Conservation (phyloP, 768 basidiomycete genomes). For the Infundibulicybe gibba region DNA sequence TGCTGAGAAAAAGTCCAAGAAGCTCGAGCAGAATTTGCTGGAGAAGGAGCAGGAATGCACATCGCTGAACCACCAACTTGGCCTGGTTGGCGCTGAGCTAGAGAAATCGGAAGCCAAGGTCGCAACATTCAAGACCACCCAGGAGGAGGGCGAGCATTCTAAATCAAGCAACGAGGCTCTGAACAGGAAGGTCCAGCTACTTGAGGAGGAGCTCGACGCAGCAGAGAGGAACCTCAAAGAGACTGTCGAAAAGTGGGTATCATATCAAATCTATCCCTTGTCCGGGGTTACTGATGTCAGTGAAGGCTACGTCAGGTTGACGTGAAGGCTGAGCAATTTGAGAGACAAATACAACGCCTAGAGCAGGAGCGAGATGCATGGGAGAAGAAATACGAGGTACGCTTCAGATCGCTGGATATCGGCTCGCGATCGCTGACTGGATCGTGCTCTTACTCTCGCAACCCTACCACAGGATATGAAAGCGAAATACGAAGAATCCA, state of each 20-base stretch:
- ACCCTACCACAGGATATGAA: conserved; percentile 55
- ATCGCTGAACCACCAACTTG: conserved; percentile 73
- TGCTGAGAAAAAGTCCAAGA: conserved; percentile 84
- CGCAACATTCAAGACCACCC: conserved; percentile 56
- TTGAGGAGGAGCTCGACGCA: conserved; percentile 94
- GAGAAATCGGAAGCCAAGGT: conserved; percentile 71
- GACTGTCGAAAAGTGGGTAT: conserved; percentile 88
- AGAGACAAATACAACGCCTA: conserved; percentile 80
- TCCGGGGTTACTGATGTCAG: conserved; percentile 9
- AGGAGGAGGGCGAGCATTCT: conserved; percentile 65
- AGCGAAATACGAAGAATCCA: conserved; percentile 66
- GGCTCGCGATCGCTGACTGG: no score
- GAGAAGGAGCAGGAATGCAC: conserved; percentile 83
- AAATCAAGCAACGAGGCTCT: conserved; percentile 74
- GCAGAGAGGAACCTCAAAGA: conserved; percentile 98
- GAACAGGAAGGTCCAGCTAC: conserved; percentile 77
- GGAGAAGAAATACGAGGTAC: conserved; percentile 95
- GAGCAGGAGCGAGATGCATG: conserved; percentile 91
- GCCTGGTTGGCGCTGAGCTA: conserved; percentile 60
- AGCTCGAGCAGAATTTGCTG: conserved; percentile 66
- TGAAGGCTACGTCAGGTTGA: conserved; percentile 91
- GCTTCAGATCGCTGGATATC: conserved; percentile 14
- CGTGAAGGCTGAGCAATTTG: conserved; percentile 98
- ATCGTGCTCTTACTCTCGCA: conserved; percentile 4
- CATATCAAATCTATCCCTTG: background rate